phyloP scores from a whole-genome alignment of 2,329 filamentous ascomycete genomes.

The Verticillium dahliae region DNA sequence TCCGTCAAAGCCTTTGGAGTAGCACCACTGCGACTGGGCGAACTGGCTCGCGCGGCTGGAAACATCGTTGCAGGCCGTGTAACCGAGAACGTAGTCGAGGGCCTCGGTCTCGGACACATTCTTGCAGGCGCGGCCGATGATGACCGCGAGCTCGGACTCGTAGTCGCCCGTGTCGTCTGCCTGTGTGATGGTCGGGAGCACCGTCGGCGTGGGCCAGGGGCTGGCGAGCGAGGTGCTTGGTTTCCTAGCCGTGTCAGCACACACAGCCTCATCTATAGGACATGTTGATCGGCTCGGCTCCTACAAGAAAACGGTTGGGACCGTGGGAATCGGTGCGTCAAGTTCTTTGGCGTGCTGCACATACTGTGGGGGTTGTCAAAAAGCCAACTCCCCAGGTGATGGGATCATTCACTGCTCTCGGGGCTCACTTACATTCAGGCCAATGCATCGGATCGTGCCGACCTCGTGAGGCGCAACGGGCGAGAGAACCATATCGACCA shows the following conservation, averaged over 20 bases:
- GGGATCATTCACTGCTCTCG: slow-evolving; percentile 12
- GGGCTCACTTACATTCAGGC: slow-evolving; percentile 38
- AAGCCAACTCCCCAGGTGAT: neutral
- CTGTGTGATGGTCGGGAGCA: slow-evolving; percentile 43
- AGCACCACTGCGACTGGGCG: slow-evolving; percentile 48
- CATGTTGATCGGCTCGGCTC: neutral
- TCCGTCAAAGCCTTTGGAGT: slow-evolving; percentile 51
- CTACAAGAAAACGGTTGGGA: slow-evolving; percentile 50
- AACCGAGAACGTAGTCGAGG: slow-evolving; percentile 55
- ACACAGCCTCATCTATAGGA: neutral
- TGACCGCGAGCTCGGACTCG: slow-evolving; percentile 51
- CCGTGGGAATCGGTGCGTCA: slow-evolving; percentile 41
- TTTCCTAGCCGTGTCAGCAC: slow-evolving; percentile 26
- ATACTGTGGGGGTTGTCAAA: slow-evolving; percentile 16
- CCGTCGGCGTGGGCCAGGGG: slow-evolving; percentile 43
- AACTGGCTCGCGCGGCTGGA: slow-evolving; percentile 52
- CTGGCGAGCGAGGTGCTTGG: slow-evolving; percentile 46
- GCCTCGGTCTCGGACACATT: slow-evolving; percentile 52
- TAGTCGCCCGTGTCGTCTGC: slow-evolving; percentile 50
- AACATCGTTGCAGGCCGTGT: slow-evolving; percentile 58
- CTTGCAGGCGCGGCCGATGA: slow-evolving; percentile 43
- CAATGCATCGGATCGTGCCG: slow-evolving; percentile 40
- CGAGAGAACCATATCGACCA: slow-evolving; percentile 42
- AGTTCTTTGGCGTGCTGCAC: slow-evolving; percentile 37
- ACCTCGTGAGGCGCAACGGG: slow-evolving; percentile 21